Conservation (phyloP, 2,329 filamentous ascomycete species). For the Ascomycota sp. region DNA sequence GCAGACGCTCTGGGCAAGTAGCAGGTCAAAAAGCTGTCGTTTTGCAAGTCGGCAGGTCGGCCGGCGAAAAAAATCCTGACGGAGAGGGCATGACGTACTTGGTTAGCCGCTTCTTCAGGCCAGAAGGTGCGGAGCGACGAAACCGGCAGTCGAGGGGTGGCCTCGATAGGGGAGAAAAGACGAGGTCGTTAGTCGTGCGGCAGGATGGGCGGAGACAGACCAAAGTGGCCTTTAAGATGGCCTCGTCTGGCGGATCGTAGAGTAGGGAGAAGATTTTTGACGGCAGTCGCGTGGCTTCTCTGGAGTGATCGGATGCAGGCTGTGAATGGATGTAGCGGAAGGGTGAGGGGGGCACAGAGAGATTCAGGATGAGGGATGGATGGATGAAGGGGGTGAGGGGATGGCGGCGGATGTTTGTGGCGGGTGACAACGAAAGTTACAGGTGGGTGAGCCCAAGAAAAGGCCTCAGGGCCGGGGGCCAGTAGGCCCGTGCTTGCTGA, state of each 20-base stretch:
- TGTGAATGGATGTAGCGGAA: too few relatives aligned
- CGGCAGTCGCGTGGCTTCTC: too few relatives aligned
- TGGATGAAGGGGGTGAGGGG: not conserved
- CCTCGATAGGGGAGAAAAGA: not conserved
- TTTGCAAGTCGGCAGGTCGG: constrained; percentile 1
- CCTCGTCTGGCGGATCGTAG: too few relatives aligned
- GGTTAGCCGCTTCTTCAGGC: too few relatives aligned
- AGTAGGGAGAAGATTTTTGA: too few relatives aligned
- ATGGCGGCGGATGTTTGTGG: not conserved
- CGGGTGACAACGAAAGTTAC: not conserved
- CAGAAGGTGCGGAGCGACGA: not conserved
- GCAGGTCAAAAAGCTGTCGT: constrained; percentile 6
- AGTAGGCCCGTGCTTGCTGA: constrained; percentile 1
- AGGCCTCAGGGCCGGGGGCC: not conserved
- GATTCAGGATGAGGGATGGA: not conserved
- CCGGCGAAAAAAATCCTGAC: constrained; percentile 1
- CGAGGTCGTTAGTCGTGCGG: not conserved
- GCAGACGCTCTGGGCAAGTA: constrained; percentile 8
- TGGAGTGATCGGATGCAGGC: too few relatives aligned
- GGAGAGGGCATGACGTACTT: constrained; percentile 8
- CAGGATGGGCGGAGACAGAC: too few relatives aligned
- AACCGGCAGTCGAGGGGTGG: not conserved
- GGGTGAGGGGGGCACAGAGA: too few relatives aligned
- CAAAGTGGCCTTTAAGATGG: too few relatives aligned
- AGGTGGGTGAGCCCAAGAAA: not conserved